These are phyloP conservation scores for Neurospora sp. DNA, from an alignment of 495 filamentous ascomycete genomes.

Conservation along the genomic window DNA sequence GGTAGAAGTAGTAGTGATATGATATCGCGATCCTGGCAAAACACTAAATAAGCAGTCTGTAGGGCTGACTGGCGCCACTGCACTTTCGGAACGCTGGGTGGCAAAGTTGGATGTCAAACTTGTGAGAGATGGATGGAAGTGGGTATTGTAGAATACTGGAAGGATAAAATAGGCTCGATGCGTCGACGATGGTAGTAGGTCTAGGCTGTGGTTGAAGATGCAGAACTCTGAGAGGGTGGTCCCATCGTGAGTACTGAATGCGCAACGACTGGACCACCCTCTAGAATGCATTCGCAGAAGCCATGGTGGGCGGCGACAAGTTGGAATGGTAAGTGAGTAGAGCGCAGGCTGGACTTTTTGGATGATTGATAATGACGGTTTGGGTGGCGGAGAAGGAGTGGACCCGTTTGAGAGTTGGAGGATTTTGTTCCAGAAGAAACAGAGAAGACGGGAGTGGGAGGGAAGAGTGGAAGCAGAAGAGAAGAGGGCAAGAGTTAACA, in stretches of 20 bases:
- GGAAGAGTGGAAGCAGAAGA: not conserved
- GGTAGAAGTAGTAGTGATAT: not conserved
- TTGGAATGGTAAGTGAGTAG: conserved; percentile 7
- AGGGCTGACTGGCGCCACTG: not conserved
- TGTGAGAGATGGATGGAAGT: not conserved
- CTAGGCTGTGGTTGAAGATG: conserved; percentile 11
- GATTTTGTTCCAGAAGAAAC: not conserved
- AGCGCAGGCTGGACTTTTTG: not conserved
- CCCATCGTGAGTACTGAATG: conserved; percentile 34
- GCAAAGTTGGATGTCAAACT: not conserved
- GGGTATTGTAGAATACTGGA: not conserved
- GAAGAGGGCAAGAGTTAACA: not conserved
- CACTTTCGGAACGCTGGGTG: not conserved
- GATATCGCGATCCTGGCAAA: not conserved
- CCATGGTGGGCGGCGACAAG: conserved; percentile 25
- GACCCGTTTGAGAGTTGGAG: not conserved
- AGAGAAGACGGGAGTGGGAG: not conserved
- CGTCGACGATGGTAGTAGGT: conserved; percentile 8
- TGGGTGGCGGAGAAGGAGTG: not conserved
- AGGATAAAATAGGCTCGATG: conserved; percentile 7
- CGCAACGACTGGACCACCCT: conserved; percentile 37
- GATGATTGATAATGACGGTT: conserved; percentile 5
- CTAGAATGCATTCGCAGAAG: conserved; percentile 37
- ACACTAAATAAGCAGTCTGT: not conserved
- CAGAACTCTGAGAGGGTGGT: conserved; percentile 36